Base-by-base conservation (phyloP, 2,329 filamentous ascomycete genomes). In the Pseudocercospora fijiensis region DNA sequence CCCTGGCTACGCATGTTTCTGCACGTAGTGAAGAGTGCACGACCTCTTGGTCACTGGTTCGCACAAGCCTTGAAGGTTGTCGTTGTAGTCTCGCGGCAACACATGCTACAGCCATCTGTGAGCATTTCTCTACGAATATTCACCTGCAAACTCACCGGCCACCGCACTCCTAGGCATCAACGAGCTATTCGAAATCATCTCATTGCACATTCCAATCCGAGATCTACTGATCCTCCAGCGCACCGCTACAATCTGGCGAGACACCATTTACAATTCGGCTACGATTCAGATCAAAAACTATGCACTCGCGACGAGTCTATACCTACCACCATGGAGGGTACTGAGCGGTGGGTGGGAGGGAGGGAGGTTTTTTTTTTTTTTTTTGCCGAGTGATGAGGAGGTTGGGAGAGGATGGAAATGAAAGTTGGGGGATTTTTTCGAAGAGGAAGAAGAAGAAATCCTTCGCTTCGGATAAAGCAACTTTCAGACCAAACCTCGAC, bases 321-420 rank as follows among this genome's bases (percentile, higher is more conserved):
- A 16, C 3, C 13, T 37, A 5, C 1, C n/a, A 30, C 28, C 11
- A 30, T 30, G 28, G 28, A 30, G 28, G 28, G 9, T 16, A 37
- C 33, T n/a, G n/a, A 37, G 33, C 5, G 33, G 13, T 37, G 4
- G n/a, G n/a, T n/a, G n/a, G n/a, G n/a, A n/a, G n/a, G n/a, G n/a
- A n/a, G n/a, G n/a, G n/a, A n/a, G n/a, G n/a, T n/a, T n/a, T n/a
- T n/a, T n/a, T n/a, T n/a, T n/a, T n/a, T n/a, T n/a, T n/a, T n/a
- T 55, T 30, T 60, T 67, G 30, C 65, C 65, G 56, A 63, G 13
- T 28, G 65, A 67, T 64, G 63, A 57, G 11, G 63, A 65, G 63
- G 63, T 59, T 18, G 58, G 59, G 56, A 56, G 52, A 16, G 10
- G 28, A 13, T 24, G 20, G n/a, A 20, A 8, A 11, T 18, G 45